A percentile compares a stretch with the other conserved stretches of the same genome.
Conservation (phyloP, 2,329 filamentous ascomycete genomes). For the Claviceps arundinis region DNA sequence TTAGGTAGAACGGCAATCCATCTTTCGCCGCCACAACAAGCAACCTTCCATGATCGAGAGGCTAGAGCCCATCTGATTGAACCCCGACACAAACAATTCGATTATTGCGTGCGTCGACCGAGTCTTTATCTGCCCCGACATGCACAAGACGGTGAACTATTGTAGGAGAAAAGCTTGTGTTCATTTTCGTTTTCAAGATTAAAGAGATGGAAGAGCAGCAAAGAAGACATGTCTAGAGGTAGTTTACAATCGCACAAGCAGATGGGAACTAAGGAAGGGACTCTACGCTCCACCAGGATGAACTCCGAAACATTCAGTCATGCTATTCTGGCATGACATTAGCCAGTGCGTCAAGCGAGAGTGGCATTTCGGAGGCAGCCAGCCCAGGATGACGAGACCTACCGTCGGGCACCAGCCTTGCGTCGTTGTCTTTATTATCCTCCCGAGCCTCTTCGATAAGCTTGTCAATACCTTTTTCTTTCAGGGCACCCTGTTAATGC, state of each 20-base stretch:
- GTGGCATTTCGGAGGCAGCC: background rate
- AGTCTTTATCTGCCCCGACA: background rate
- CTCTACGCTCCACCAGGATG: background rate
- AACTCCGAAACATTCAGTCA: background rate
- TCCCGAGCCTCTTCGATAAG: constrained; percentile 85
- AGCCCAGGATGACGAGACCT: constrained; percentile 7
- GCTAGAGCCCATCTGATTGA: too few species aligned
- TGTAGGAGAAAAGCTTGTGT: too few species aligned
- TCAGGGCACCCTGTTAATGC: constrained; percentile 57
- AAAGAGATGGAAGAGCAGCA: background rate
- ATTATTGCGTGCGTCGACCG: too few species aligned
- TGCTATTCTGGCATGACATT: background rate
- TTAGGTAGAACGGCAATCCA: background rate
- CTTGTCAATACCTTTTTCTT: constrained; percentile 80
- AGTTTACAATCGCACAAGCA: background rate
- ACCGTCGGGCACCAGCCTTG: constrained; percentile 32
- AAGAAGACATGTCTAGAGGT: background rate
- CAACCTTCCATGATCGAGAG: too few species aligned
- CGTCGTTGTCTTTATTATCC: constrained; percentile 78
- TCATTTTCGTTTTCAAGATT: background rate
- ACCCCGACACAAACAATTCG: too few species aligned
- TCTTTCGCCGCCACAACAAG: background rate
- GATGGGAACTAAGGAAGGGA: background rate
- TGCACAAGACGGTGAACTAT: background rate
- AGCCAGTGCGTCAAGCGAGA: background rate